Evolutionary conservation across 2,329 filamentous ascomycete species (phyloP).

Genomic region (Sarocladium oryzae): DNA sequence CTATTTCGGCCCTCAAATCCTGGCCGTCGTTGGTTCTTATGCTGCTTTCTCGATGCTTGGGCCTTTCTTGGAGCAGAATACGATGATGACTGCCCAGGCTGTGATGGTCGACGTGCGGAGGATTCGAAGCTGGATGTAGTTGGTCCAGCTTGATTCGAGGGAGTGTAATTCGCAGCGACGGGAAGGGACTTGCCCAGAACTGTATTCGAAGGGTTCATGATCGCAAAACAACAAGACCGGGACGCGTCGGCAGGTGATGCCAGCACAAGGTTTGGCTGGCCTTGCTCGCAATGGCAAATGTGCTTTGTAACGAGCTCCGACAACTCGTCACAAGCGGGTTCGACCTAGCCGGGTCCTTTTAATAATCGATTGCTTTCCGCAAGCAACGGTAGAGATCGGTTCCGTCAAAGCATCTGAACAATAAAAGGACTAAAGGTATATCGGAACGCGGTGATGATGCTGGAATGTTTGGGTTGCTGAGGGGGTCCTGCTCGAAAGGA

Average conservation of each 20-base stretch:
- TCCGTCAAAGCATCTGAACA: background rate
- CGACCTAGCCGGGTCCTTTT: background rate
- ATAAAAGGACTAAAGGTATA: background rate
- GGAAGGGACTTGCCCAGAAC: slow-evolving; percentile 46
- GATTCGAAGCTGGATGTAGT: slow-evolving; percentile 41
- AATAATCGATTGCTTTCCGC: background rate
- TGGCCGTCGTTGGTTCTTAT: slow-evolving; percentile 74
- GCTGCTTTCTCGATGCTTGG: slow-evolving; percentile 72
- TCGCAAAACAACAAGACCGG: slow-evolving; percentile 12
- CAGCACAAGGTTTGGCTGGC: background rate
- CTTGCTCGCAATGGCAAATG: slow-evolving; percentile 3
- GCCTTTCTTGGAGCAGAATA: slow-evolving; percentile 59
- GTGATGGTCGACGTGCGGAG: slow-evolving; percentile 38
- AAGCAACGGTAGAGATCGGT: too few relatives aligned
- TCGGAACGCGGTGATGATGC: background rate
- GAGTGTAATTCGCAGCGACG: slow-evolving; percentile 32
- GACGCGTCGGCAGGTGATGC: background rate
- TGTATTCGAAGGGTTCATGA: slow-evolving; percentile 28
- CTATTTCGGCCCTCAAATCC: slow-evolving; percentile 30
- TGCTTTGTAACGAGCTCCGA: background rate
- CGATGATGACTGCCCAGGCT: slow-evolving; percentile 24
- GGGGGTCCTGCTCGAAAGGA: slow-evolving; percentile 3
- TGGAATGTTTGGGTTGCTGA: background rate
- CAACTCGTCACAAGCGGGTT: background rate
- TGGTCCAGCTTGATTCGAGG: slow-evolving; percentile 34